Evolutionary conservation across 2,329 filamentous ascomycete species (phyloP).

Genomic region (Penicillium sp.): DNA sequence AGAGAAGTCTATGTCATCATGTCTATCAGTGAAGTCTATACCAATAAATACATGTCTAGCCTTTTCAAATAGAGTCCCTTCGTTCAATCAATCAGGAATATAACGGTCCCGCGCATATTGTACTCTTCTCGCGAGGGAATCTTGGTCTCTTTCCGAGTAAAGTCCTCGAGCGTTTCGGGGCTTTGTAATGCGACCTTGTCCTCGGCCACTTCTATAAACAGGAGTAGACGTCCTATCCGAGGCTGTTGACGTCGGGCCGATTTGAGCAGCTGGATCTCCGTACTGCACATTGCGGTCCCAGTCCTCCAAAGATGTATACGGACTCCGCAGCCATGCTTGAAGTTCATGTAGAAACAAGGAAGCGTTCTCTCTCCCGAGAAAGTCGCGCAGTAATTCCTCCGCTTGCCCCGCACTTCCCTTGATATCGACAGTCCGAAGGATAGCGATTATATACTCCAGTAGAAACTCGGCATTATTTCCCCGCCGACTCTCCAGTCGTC

Average conservation of each 20-base stretch:
- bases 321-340: constrained; percentile 80
- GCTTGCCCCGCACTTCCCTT: constrained; percentile 79
- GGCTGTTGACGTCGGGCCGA: constrained; percentile 4
- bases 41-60: constrained; percentile 9
- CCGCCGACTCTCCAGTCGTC: constrained; percentile 49
- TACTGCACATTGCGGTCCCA: constrained; percentile 88
- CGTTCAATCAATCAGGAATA: constrained; percentile 35
- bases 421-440: constrained; percentile 81
- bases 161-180: constrained; percentile 23
- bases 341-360: constrained; percentile 84
- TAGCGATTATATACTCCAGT: constrained; percentile 82
- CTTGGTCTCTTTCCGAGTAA: constrained; percentile 19
- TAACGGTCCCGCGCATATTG: constrained; percentile 39
- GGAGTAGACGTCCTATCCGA: constrained; percentile 31
- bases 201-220: constrained; percentile 23
- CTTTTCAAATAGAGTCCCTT: constrained; percentile 1
- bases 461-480: constrained; percentile 80
- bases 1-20: constrained; percentile 13
- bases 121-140: constrained; percentile 29
- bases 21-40: constrained; percentile 14
- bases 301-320: constrained; percentile 70
- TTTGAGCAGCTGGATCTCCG: constrained; percentile 28
- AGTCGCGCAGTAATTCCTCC: constrained; percentile 78
- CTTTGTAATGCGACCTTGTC: constrained; percentile 34
- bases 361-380: constrained; percentile 75